Base-by-base conservation (phyloP, 2,329 filamentous ascomycete genomes). In the Aspergillus sp. region DNA sequence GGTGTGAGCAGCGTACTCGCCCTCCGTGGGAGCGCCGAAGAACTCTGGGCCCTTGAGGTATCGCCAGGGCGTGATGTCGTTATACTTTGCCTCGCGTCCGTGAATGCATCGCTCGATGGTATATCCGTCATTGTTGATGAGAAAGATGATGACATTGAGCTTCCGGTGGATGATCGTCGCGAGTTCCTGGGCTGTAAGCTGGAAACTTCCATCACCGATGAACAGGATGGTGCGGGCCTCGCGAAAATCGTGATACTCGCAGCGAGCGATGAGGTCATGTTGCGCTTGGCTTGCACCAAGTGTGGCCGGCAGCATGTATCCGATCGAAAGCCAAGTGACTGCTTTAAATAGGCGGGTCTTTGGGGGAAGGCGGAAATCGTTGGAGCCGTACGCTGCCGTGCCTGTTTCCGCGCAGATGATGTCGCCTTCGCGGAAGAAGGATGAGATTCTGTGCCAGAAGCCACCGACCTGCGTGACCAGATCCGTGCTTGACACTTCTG, bases 151-250 rank as follows among this genome's bases (percentile, higher is more conserved):
- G 3, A 81, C 76, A 38, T 82, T 74, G 20, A 84, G 74, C 3
- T 78, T 75, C 54, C 82, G 75, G 15, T 76, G 75, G 62, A 89
- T 83, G 64, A 89, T 88, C 2, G 84, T 87, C 11, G 82, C 81
- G 3, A 90, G 74, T 61, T 88, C 86, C 66, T 89, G 87, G 0
- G 81, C 85, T 0, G 86, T 89, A 74, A 89, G 82, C 61, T 88
- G 83, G 57, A 89, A 80, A 60, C 84, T 86, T 3, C 86, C 86
- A 52, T 88, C 85, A 5, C 85, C 85, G 34, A 85, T 85, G 59
- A 85, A 78, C 2, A 87, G 71, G 9, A 87, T 77, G 0, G 84
- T 83, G 53, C 82, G 74, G n/a, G 63, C 60, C 13, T 65, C 50
- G 30, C 53, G 55, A 45, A 57, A 39, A 12, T 67, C 32, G 51